Percentiles rank a stretch among this genome's conserved stretches.
Evolutionary conservation across 2,329 filamentous ascomycete genomes (phyloP).

Genomic region (Cercospora canescens): DNA sequence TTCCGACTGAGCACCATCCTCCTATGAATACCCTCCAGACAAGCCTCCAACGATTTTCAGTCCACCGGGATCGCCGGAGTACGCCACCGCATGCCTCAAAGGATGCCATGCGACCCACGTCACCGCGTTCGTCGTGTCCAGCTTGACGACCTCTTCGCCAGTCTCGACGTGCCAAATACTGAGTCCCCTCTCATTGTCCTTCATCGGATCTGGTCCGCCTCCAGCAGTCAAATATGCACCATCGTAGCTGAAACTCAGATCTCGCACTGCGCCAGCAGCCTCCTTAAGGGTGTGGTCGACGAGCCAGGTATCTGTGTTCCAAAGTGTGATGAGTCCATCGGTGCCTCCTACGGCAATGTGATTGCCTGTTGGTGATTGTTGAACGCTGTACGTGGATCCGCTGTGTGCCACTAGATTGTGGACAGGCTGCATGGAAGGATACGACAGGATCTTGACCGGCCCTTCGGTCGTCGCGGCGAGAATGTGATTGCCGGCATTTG

Average conservation of each 20-base stretch:
- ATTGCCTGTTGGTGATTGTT: conserved; percentile 69
- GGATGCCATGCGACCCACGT: conserved; percentile 76
- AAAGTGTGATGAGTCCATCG: conserved; percentile 73
- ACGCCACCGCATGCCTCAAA: conserved; percentile 71
- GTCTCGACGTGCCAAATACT: conserved; percentile 73
- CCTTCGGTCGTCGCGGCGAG: conserved; percentile 72
- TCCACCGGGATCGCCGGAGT: conserved; percentile 65
- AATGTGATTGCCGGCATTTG: conserved; percentile 69
- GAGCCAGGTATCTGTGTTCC: conserved; percentile 77
- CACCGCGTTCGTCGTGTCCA: conserved; percentile 66
- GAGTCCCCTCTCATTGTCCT: conserved; percentile 68
- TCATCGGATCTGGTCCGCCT: conserved; percentile 42
- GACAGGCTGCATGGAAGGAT: conserved; percentile 58
- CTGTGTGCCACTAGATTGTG: conserved; percentile 70
- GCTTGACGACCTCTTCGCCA: conserved; percentile 69
- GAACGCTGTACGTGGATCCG: conserved; percentile 67
- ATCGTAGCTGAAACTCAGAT: conserved; percentile 76
- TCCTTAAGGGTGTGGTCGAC: conserved; percentile 70
- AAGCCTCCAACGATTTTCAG: conserved; percentile 64
- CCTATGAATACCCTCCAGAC: conserved; percentile 10
- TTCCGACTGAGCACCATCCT: background rate
- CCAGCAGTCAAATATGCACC: conserved; percentile 73
- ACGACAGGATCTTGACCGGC: conserved; percentile 68
- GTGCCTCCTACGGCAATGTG: conserved; percentile 74
- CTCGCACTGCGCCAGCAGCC: conserved; percentile 67